Evolutionary conservation across 2,329 filamentous ascomycete species (phyloP).

Genomic region (Onygenales sp.): DNA sequence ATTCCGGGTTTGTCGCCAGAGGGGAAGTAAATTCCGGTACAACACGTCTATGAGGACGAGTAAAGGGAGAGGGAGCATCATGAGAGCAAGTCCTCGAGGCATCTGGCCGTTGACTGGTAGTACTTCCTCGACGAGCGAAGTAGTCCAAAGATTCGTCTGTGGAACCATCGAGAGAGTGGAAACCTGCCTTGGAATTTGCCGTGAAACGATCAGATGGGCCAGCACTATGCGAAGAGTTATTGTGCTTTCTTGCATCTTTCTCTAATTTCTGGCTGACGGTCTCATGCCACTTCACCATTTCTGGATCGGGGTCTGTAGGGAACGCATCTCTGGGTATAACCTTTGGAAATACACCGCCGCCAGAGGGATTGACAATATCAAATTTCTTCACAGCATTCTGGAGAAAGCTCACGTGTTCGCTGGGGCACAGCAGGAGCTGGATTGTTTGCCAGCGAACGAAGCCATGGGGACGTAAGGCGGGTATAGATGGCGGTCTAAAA

Average conservation of each 20-base stretch:
- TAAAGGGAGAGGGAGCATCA: conserved; percentile 16
- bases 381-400: conserved; percentile 72
- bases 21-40: conserved; percentile 11
- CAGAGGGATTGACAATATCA: conserved; percentile 63
- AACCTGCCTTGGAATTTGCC: conserved; percentile 21
- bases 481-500: conserved; percentile 67
- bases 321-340: conserved; percentile 59
- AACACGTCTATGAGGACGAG: not conserved
- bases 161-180: conserved; percentile 9
- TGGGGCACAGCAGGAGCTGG: conserved; percentile 75
- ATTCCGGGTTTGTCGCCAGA: conserved; percentile 13
- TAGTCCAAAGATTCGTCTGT: not conserved
- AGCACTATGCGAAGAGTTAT: conserved; percentile 21
- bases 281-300: conserved; percentile 82
- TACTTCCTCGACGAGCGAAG: not conserved
- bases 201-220: conserved; percentile 19
- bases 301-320: conserved; percentile 61
- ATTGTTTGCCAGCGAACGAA: conserved; percentile 93
- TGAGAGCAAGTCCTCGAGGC: not conserved
- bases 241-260: conserved; percentile 42
- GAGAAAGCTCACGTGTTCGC: conserved; percentile 77
- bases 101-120: not conserved
- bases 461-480: conserved; percentile 70
- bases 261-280: conserved; percentile 62
- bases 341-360: conserved; percentile 48